Percentiles rank a stretch among this genome's conserved stretches.
These are phyloP conservation scores for Thuidium tamariscinum DNA, from an alignment of 225 moss, liverwort and hornwort species.

Conservation along the genomic window DNA sequence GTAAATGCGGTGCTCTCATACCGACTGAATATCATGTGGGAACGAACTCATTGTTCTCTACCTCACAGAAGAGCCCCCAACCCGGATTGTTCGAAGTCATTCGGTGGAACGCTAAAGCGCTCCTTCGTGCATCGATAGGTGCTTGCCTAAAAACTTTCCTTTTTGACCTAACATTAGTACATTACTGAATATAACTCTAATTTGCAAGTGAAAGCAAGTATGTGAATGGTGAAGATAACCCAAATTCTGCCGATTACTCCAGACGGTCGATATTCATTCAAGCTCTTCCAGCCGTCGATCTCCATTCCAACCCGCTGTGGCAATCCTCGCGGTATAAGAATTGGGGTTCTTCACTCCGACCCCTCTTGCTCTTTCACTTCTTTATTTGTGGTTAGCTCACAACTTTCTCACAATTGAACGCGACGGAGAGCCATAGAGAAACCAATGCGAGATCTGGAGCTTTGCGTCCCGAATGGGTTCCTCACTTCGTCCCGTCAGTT, in stretches of 20 bases:
- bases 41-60: background rate
- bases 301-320: background rate
- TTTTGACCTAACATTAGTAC: background rate
- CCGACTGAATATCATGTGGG: background rate
- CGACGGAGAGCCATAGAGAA: background rate
- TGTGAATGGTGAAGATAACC: background rate
- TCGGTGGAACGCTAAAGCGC: background rate
- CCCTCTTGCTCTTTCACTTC: background rate
- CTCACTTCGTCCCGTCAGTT: background rate
- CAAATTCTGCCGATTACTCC: background rate
- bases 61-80: background rate
- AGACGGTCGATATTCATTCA: background rate
- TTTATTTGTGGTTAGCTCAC: background rate
- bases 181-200: background rate
- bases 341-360: background rate
- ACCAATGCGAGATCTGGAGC: conserved; percentile 2
- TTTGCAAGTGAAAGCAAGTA: background rate
- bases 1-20: background rate
- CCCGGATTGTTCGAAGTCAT: background rate
- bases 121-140: background rate
- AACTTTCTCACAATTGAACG: background rate
- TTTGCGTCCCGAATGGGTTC: background rate
- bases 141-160: background rate
- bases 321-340: background rate
- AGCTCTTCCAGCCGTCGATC: background rate